Conservation (phyloP, 1,284 basidiomycete species). For the Ustilago bromivora region DNA sequence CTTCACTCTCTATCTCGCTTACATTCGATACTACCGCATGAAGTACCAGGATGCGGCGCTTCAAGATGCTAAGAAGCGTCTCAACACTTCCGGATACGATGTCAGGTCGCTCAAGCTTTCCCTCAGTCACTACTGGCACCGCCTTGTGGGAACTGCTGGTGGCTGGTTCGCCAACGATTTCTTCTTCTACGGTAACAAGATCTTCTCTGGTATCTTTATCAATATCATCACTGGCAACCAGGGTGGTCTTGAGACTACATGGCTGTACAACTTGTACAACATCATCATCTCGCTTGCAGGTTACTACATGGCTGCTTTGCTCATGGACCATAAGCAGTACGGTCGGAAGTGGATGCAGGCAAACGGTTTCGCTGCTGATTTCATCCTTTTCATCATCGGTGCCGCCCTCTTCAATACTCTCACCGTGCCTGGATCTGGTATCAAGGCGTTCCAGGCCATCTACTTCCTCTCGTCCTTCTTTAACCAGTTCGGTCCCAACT, state of each 20-base stretch:
- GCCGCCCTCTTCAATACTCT: conserved; percentile 70
- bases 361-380: conserved; percentile 72
- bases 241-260: conserved; percentile 71
- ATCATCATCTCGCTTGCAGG: conserved; percentile 72
- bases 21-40: conserved; percentile 73
- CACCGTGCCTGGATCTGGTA: conserved; percentile 61
- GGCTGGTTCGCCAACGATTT: conserved; percentile 74
- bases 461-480: conserved; percentile 74
- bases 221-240: conserved; percentile 71
- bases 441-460: conserved; percentile 72
- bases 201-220: conserved; percentile 68
- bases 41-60: conserved; percentile 70
- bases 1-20: conserved; percentile 73
- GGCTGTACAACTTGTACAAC: conserved; percentile 74
- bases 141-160: conserved; percentile 72
- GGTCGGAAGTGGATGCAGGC: conserved; percentile 72
- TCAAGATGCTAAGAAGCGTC: conserved; percentile 71
- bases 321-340: conserved; percentile 74
- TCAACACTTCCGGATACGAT: conserved; percentile 73
- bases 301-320: conserved; percentile 74
- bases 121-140: conserved; percentile 72
- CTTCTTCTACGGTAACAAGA: conserved; percentile 72
- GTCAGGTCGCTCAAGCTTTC: conserved; percentile 72
- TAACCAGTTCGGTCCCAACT: conserved; percentile 74
- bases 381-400: conserved; percentile 71